A percentile compares a stretch with the other conserved stretches of the same genome.
Conservation (phyloP, 1,139 yeast genomes). For the Blastobotrys ciferrii region DNA sequence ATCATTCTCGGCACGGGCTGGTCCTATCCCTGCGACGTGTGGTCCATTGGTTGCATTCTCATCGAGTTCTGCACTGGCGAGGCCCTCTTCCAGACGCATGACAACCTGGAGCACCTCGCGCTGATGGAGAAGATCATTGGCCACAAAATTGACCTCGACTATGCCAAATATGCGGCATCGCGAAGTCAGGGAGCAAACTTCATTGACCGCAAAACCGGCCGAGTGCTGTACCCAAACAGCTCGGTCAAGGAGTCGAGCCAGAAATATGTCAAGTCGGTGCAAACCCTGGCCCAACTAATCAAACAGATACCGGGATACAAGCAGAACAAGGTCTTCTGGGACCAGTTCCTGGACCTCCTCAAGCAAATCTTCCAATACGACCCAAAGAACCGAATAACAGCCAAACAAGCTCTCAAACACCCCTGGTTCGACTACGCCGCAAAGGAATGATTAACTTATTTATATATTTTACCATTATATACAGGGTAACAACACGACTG, state of each 20-base stretch:
- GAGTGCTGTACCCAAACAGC: constrained; percentile 36
- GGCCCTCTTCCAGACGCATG: constrained; percentile 92
- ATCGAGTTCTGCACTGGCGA: constrained; percentile 95
- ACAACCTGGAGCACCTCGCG: constrained; percentile 88
- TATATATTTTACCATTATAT: too few species aligned
- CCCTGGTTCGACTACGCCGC: constrained; percentile 44
- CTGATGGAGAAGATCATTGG: constrained; percentile 81
- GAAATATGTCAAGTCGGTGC: constrained; percentile 49
- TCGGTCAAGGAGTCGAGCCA: constrained; percentile 47
- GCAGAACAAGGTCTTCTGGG: constrained; percentile 43
- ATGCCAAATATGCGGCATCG: constrained; percentile 28
- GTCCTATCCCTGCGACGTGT: constrained; percentile 91
- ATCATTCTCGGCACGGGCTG: constrained; percentile 91
- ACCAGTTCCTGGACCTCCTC: constrained; percentile 54
- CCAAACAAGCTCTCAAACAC: constrained; percentile 72
- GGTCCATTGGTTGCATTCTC: constrained; percentile 94
- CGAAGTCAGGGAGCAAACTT: not conserved
- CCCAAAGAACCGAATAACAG: constrained; percentile 71
- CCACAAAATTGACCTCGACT: constrained; percentile 32
- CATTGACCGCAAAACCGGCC: constrained; percentile 32
- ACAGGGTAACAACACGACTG: too few species aligned
- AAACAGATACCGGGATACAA: constrained; percentile 21
- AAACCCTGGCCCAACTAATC: constrained; percentile 47
- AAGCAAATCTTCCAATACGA: constrained; percentile 72
- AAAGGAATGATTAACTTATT: constrained; percentile 1